A percentile compares a stretch with the other conserved stretches of the same genome.
Conservation (phyloP, 768 basidiomycete genomes). For the Pleurotus tuber-regium region DNA sequence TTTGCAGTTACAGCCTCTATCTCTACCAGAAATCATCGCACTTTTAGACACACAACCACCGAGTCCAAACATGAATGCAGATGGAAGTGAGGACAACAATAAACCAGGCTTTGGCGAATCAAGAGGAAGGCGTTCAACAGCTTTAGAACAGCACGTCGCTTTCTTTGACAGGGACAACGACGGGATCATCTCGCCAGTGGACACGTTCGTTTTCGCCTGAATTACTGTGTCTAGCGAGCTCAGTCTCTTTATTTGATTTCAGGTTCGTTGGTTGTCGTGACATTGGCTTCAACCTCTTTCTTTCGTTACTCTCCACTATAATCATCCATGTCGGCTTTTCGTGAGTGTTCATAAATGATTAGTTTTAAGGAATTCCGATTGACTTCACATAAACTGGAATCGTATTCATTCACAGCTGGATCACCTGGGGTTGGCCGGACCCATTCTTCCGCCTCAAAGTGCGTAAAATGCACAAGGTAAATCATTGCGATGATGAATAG, state of each 20-base stretch:
- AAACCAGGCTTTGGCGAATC: too few species aligned
- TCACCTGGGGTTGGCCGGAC: constrained; percentile 38
- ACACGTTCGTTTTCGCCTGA: constrained; percentile 32
- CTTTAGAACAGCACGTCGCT: constrained; percentile 39
- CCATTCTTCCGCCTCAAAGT: constrained; percentile 42
- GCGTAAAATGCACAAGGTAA: constrained; percentile 36
- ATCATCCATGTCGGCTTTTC: constrained; percentile 39
- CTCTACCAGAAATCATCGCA: too few species aligned
- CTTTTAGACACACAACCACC: too few species aligned
- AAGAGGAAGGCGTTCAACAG: too few species aligned
- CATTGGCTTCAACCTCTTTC: constrained; percentile 34
- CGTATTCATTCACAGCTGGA: constrained; percentile 27
- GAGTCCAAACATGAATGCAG: too few species aligned
- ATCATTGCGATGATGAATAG: constrained; percentile 36
- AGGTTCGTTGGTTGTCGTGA: constrained; percentile 37
- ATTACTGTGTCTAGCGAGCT: too few species aligned
- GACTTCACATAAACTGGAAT: too few species aligned
- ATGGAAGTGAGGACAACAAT: too few species aligned
- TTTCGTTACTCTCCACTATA: constrained; percentile 32
- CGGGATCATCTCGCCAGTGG: constrained; percentile 43
- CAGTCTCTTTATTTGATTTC: too few species aligned
- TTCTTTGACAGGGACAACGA: constrained; percentile 45
- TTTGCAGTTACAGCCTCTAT: too few species aligned
- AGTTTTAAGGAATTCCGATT: too few species aligned
- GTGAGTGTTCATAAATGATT: constrained; percentile 26